Base-by-base conservation (phyloP, 2,329 filamentous ascomycete species). In the Ophiocordyceps polyrhachis-furcata region DNA sequence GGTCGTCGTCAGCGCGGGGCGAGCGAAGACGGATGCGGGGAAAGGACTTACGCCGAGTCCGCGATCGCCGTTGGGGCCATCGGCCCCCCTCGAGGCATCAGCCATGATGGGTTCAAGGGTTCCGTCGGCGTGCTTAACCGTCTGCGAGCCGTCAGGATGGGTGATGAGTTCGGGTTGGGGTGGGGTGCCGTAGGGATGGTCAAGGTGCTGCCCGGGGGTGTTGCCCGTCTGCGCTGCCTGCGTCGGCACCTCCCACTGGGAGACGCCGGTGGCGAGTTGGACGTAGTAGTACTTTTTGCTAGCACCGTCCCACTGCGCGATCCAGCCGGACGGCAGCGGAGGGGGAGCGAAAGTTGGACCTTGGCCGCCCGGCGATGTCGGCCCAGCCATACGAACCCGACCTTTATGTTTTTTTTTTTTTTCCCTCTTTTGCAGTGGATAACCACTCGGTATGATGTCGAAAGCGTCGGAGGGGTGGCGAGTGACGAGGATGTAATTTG, bases 211-310 rank as follows among this genome's bases (percentile, higher is more conserved):
- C 49, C 64, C 71, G 41, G 73, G 78, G 35, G 73, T 78, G 55
- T 66, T 75, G 49, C 76, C 74, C 20, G 73, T 70, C 41, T 74
- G 76, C 8, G 73, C 78, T 43, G 78, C 69, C 47, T 75, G 67
- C 14, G 75, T 83, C 29, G 80, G 80, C 29, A 73, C 70, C n/a
- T 83, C 79, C 80, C 81, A 84, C 61, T 83, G 79, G 49, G 79
- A 82, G 35, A 74, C 68, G 42, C 80, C 80, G 8, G 79, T 83
- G 44, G 76, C 78, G 45, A 84, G 72, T 60, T 83, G 79, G 43
- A 84, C 80, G 58, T 75, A 81, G 60, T 81, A 81, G 58, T 81
- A 81, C 58, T 79, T 79, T 58, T 67, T 72, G 58, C 69, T 75
- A 46, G 67, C 57, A 49, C 70, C 72, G 56, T 81, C 77, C 77